These are phyloP conservation scores for Candolleomyces aberdarensis DNA, from an alignment of 768 basidiomycete species.

Conservation along the genomic window DNA sequence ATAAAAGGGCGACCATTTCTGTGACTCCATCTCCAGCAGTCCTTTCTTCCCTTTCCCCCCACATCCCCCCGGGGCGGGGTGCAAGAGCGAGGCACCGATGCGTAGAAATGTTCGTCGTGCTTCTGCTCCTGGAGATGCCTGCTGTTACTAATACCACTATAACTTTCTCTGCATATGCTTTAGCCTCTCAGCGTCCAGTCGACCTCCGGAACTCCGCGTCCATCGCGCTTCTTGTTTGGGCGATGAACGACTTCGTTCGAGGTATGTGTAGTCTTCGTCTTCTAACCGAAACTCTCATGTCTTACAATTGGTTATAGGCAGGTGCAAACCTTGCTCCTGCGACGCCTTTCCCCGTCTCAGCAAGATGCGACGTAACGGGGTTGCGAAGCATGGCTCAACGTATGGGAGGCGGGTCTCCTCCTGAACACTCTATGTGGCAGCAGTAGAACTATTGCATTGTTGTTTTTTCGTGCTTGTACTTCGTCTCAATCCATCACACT, in stretches of 20 bases:
- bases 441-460: not conserved
- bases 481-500: too few relatives aligned
- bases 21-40: not conserved
- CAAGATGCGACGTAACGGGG: conserved; percentile 75
- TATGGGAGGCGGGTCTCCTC: conserved; percentile 45
- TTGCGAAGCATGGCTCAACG: conserved; percentile 68
- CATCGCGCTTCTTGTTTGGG: conserved; percentile 73
- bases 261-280: conserved; percentile 28
- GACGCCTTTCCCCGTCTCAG: conserved; percentile 62
- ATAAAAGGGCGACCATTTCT: not conserved
- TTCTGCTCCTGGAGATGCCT: not conserved
- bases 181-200: conserved; percentile 50
- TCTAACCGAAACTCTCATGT: conserved; percentile 1
- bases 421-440: not conserved
- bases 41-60: not conserved
- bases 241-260: conserved; percentile 55
- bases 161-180: conserved; percentile 23
- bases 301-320: conserved; percentile 14
- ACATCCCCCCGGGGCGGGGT: not conserved
- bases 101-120: not conserved
- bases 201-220: conserved; percentile 58
- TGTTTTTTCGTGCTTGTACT: not conserved
- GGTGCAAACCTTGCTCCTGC: conserved; percentile 30
- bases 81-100: not conserved
- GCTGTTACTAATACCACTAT: not conserved